A percentile compares a stretch with the other conserved stretches of the same genome.
Evolutionary conservation across 202 grass and related monocot species (phyloP).

Genomic region (Dendrocalamus latiflorus): DNA sequence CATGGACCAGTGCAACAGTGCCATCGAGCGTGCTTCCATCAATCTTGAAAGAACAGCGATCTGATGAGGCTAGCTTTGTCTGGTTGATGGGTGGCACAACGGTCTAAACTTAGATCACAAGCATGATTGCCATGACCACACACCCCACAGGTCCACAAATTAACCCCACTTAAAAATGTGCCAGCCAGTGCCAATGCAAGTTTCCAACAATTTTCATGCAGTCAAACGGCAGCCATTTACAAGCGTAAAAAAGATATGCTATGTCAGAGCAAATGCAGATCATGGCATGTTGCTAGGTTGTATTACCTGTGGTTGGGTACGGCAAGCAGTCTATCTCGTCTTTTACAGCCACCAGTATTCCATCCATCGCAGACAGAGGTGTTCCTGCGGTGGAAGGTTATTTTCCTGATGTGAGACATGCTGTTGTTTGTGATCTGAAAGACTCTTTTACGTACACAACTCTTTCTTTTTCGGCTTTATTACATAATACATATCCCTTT

Average conservation of each 20-base stretch:
- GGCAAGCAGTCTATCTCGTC: constrained; percentile 90
- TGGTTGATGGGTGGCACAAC: not conserved
- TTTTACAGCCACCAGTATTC: constrained; percentile 73
- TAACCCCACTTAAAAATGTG: not conserved
- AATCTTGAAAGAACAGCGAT: not conserved
- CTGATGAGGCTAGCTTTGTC: not conserved
- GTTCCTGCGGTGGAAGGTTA: constrained; percentile 34
- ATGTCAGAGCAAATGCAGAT: not conserved
- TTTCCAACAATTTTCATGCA: not conserved
- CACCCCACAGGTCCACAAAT: not conserved
- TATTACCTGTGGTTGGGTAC: constrained; percentile 76
- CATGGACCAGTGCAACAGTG: not conserved
- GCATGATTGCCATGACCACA: not conserved
- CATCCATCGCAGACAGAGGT: constrained; percentile 66
- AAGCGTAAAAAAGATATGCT: not conserved
- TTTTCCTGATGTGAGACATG: not conserved
- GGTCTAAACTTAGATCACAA: not conserved
- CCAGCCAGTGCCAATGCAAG: not conserved
- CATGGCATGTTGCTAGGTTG: not conserved
- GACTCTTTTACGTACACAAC: not conserved
- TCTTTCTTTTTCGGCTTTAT: not conserved
- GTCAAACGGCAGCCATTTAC: not conserved
- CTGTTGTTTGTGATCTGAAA: not conserved
- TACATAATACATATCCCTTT: not conserved
- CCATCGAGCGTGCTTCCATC: not conserved